phyloP scores from a whole-genome alignment of 108 stramenopile species.

The Fragilariopsis cylindrus region DNA sequence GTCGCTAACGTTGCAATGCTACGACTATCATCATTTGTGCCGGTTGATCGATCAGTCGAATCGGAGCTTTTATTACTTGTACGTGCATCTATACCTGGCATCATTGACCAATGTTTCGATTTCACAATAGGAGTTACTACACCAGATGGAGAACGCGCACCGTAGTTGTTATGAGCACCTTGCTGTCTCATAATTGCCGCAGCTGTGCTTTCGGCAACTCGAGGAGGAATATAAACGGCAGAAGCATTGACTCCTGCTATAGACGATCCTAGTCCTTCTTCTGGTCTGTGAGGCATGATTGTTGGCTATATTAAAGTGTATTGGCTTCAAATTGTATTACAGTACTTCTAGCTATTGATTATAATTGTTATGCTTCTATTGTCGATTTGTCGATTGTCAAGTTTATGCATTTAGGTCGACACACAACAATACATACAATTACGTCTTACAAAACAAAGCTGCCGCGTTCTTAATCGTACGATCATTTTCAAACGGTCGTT shows the following conservation, averaged over 20 bases:
- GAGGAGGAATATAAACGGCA: constrained; percentile 10
- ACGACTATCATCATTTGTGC: constrained; percentile 14
- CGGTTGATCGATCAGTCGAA: constrained; percentile 27
- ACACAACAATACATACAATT: too few relatives aligned
- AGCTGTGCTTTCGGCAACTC: constrained; percentile 19
- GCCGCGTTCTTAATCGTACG: too few relatives aligned
- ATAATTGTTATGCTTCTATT: neutral
- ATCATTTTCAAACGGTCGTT: too few relatives aligned
- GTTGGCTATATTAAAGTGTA: neutral
- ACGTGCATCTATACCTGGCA: neutral
- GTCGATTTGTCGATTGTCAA: neutral
- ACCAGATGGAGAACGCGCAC: neutral
- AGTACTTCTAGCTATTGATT: neutral
- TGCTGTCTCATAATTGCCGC: constrained; percentile 40
- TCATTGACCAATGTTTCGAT: neutral
- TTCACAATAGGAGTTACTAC: neutral
- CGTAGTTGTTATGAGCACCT: neutral
- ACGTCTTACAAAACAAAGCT: too few relatives aligned
- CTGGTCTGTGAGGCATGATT: constrained; percentile 31
- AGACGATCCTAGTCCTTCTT: constrained; percentile 14
- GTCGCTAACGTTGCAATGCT: constrained; percentile 34
- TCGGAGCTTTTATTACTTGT: constrained; percentile 31
- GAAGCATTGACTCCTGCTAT: neutral
- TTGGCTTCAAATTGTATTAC: too few relatives aligned
- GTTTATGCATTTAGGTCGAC: neutral